Base-by-base conservation (phyloP, 441 rosid species). In the Geranium incanum region DNA sequence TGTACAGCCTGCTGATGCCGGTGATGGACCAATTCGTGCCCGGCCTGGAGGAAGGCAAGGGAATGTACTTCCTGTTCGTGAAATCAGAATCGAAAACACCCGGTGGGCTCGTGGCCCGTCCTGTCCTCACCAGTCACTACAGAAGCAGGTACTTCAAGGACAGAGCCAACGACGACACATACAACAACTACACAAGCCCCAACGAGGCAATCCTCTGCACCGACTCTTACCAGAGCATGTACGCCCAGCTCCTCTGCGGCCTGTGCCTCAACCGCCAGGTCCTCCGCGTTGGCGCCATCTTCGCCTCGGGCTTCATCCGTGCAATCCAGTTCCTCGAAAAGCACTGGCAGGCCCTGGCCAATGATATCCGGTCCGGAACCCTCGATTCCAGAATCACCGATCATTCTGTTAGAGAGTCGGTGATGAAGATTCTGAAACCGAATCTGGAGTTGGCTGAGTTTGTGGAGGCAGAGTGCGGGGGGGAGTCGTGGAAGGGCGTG, bases 221-320 rank as follows among this genome's bases (percentile, higher is more conserved):
- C 8, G 88, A 86, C 74, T 80, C 85, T 39, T 76, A 75, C 78
- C 90, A 82, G 70, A 81, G 84, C 75, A 86, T 86, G 90, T 86
- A 86, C 69, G 69, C 88, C 60, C 90, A 86, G 68, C 11, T 86
- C 76, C 84, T 84, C 39, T 86, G 88, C 45, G 88, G 90, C 72
- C 85, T 86, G 36, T 72, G 12, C 67, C 85, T 73, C 33, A 67
- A 68, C 80, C n/a, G 28, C 2, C 39, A 84, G 45, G 90, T 86
- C 39, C 78, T 86, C 66, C 85, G 84, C 3, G 83, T 81, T 4
- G 90, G 90, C 5, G 84, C 90, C 3, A 85, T 82, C 59, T 86
- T 86, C 4, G 86, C 88, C 60, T 84, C 90, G 7, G 85, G 86
- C 15, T 81, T 86, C 72, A 81, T 86, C 39, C 78, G 90, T 66